Conservation (phyloP, 192 early-diverging fungal species). For the Dispira parvispora region DNA sequence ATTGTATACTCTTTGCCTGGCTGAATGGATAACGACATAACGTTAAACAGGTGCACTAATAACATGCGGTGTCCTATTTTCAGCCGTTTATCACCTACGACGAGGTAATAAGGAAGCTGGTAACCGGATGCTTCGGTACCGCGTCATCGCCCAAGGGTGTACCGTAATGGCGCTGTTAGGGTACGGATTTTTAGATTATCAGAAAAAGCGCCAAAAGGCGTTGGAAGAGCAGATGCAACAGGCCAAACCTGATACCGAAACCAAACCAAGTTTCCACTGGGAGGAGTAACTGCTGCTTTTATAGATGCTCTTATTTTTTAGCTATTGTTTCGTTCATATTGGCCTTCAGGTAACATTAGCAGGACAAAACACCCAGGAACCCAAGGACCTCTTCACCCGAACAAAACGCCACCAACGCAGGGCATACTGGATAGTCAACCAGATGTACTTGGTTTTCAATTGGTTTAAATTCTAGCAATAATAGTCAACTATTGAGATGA, state of each 20-base stretch:
- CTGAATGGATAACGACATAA: too few relatives aligned
- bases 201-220: constrained; percentile 9
- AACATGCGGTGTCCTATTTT: constrained; percentile 1
- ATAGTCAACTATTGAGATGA: too few relatives aligned
- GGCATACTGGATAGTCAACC: too few relatives aligned
- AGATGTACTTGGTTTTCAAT: too few relatives aligned
- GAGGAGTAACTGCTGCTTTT: background rate
- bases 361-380: too few relatives aligned
- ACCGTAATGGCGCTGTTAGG: constrained; percentile 8
- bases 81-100: constrained; percentile 9
- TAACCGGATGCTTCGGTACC: constrained; percentile 8
- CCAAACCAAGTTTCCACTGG: background rate
- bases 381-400: too few relatives aligned
- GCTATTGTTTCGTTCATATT: too few relatives aligned
- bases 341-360: too few relatives aligned
- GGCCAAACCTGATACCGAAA: background rate
- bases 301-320: too few relatives aligned
- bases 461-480: too few relatives aligned
- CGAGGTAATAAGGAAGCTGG: constrained; percentile 1
- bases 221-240: background rate
- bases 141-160: constrained; percentile 3
- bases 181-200: constrained; percentile 2
- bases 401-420: too few relatives aligned
- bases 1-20: too few relatives aligned
- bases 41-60: background rate